Conservation (phyloP, 1,284 basidiomycete genomes). For the Cryptococcus floricola region DNA sequence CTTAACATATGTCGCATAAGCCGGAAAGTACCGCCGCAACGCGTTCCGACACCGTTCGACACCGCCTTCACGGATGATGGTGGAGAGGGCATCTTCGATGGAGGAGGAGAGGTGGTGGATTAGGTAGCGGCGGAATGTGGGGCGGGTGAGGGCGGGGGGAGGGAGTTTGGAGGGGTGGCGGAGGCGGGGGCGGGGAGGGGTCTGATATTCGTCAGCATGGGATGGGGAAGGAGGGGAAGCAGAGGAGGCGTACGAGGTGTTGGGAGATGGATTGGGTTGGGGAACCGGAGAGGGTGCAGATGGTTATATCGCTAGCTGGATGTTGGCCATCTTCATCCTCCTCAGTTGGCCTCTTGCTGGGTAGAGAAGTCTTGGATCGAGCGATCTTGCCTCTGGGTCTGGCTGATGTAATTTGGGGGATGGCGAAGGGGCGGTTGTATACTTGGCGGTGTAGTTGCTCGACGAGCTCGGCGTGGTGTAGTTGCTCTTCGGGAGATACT, state of each 20-base stretch:
- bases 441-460: slow-evolving; percentile 21
- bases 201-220: not conserved
- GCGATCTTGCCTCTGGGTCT: not conserved
- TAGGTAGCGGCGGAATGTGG: slow-evolving; percentile 40
- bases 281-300: slow-evolving; percentile 3
- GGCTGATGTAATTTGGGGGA: slow-evolving; percentile 11
- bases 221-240: not conserved
- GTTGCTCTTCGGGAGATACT: slow-evolving; percentile 38
- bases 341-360: too few species aligned
- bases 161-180: slow-evolving; percentile 32
- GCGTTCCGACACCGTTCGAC: not conserved
- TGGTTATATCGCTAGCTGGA: not conserved
- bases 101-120: slow-evolving; percentile 38
- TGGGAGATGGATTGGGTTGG: slow-evolving; percentile 7
- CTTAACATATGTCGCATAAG: slow-evolving; percentile 5
- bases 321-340: not conserved
- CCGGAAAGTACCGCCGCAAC: slow-evolving; percentile 15
- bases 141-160: slow-evolving; percentile 32
- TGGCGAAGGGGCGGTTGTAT: slow-evolving; percentile 34
- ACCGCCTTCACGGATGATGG: slow-evolving; percentile 1
- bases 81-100: slow-evolving; percentile 9
- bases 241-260: not conserved
- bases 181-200: slow-evolving; percentile 14
- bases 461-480: slow-evolving; percentile 21
- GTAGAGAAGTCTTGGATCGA: not conserved